Evolutionary conservation across 805 yeast genomes (phyloP), one percentile per base, ranked within the genome.

Genomic region (Scheffersomyces stipitis): DNA sequence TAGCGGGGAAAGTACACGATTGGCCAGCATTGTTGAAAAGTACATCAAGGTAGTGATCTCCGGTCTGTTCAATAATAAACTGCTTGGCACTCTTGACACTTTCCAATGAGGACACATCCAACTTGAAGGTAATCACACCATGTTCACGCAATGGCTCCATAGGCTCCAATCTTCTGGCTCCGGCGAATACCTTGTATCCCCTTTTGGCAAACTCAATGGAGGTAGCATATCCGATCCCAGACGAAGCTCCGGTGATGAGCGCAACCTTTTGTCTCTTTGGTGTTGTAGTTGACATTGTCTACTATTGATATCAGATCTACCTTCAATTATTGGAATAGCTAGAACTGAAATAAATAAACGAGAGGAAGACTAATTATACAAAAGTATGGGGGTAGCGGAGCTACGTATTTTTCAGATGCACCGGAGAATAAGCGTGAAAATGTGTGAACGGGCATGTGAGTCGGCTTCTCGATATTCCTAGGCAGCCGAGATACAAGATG

Each of bases 21-120:
- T 76, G 81, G 13, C 90, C 90, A 1, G 95, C 95, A 56, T 85
- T 86, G 58, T 86, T 85, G 62, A 70, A 83, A 36, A 85, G 58
- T 7, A 81, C 47, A 48, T 84, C 87, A 38, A 83, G 55, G 33
- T 69, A 66, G 5, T 5, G n/a, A 4, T 33, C 37, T 26, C 71
- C 76, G 7, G 72, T 66, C 27, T 72, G 66, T 2, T 49, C 45
- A 0, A 47, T 39, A n/a, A 83, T 65, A 17, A 61, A 60, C 13
- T 68, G 50, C 37, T 70, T 73, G 18, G 79, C 69, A 12, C 61
- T 45, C 5, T 46, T 15, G 28, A 82, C 76, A 20, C 78, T 75
- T 24, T 72, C 75, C 1, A 54, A 34, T 4, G 75, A 65, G 0
- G 83, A 57, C 17, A 85, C 86, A 49, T 85, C 95, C 37, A 84